Base-by-base conservation (phyloP, 2,329 filamentous ascomycete species). In the Fusarium longipes region DNA sequence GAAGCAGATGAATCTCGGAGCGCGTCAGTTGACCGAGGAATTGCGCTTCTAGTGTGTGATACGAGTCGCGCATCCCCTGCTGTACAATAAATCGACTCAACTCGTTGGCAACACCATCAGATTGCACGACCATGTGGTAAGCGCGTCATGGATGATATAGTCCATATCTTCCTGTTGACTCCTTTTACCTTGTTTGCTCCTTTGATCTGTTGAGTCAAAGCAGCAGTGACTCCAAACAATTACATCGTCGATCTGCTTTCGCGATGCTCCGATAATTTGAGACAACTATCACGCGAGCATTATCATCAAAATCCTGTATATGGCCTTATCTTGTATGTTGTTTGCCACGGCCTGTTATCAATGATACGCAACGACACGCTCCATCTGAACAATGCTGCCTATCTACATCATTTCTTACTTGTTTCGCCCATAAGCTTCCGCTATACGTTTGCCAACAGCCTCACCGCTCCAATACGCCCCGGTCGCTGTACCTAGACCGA, bases 381-480 rank as follows among this genome's bases (percentile, higher is more conserved):
- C 36, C n/a, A 36, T 36, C 18, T n/a, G 18, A 33, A n/a, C 17
- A 18, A 33, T 47, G 29, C 20, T 33, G 8, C 44, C 29, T 47
- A 24, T 54, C 47, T 33, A 38, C 51, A 18, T 39, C 50, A 52
- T 36, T 45, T 12, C 55, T 68, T 51, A 58, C 61, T 63, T 74
- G 22, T 59, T 57, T 70, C 44, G 59, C 12, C 80, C 84, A 74
- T 89, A 90, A 9, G 78, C 82, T 72, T 84, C 82, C 1, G 82
- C 80, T 58, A 93, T 86, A 74, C 89, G 86, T 76, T 82, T 85
- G 2, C 86, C 93, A 32, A 93, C 91, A 20, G 85, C 86, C 80
- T 97, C 93, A 2, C 94, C 94, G 76, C 91, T 93, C 93, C 93
- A 97, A 77, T 93, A 97, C 12, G 95, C 95, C 1, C 95, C 95